Evolutionary conservation across 805 yeast species (phyloP), one percentile per base, ranked within the genome.

Genomic region (Yamadazyma ubonensis): DNA sequence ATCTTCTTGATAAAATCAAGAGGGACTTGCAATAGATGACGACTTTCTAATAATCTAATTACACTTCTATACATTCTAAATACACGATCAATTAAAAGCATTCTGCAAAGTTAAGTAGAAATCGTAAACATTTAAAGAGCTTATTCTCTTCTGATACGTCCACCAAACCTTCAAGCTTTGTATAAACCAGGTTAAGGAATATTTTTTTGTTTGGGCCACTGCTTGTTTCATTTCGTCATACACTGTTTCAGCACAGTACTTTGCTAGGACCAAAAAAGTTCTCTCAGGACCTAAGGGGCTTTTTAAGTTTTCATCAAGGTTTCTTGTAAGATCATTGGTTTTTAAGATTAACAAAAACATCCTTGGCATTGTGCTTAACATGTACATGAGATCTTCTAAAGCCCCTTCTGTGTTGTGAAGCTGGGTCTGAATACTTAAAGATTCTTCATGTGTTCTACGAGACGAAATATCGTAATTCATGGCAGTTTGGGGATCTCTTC

Each of bases 321-420:
- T 83, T 52, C 99, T 73, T 0, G 96, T 88, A 36, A 93, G 71
- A 64, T 93, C 99, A 58, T 93, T 93, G 0, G 99, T 95, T 57
- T 93, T 93, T 54, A 93, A 67, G 33, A 93, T 86, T 45, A 93
- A 71, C 20, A 93, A 60, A 16, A 93, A 96, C 12, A 90, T 79
- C 31, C 90, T 70, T 1, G 99, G 99, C 66, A 93, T 79, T 11
- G 74, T 67, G 9, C 90, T 78, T 29, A 93, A 67, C 33, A 93
- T 75, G 11, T 75, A 64, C 95, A 93, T 90, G 53, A 93, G 67
- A 50, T 83, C 84, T 14, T 81, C 76, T 12, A 95, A 57, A 7
- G 88, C 63, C 0, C 83, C 83, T 6, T 79, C 79, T 12, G 76
- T 71, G n/a, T 76, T 55, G 12, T 62, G 62, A 26, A 93, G 55